Base-by-base conservation (phyloP, 331 rosid genomes). In the Dryas integrifolia region DNA sequence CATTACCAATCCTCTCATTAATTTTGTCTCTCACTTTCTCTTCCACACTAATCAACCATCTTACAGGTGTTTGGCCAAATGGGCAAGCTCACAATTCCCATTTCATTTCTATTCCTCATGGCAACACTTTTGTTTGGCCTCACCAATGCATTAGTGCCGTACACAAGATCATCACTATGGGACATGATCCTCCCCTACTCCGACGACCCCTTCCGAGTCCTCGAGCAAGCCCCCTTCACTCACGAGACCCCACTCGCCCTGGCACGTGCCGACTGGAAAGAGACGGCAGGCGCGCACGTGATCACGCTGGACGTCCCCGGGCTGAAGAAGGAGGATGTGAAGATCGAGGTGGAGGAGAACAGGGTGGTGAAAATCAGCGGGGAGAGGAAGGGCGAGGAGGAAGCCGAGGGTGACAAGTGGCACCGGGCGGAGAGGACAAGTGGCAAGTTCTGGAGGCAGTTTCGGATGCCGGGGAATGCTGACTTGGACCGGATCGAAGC, bases 231-330 rank as follows among this genome's bases (percentile, higher is more conserved):
- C 13, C 83, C 91, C 0, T 64, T 82, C 3, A 58, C 76, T 30
- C 35, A 30, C 35, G 35, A 30, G 35, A 30, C 35, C 35, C 35
- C 35, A 30, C 52, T 81, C 2, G 84, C 89, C 2, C 39, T 85
- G 38, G 92, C 89, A 1, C 83, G 84, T 3, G 86, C 87, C 5
- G 89, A 87, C 53, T 87, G 89, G 92, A 85, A 72, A 53, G 92
- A 87, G 65, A 82, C 85, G 0, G 26, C 78, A 1, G 10, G 75
- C 0, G 72, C 53, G 26, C 92, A 87, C 52, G 48, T 78, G 21
- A 82, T 87, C 13, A 5, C n/a, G 12, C 6, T 87, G 48, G 92
- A 87, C 72, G 2, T 85, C 0, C 87, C 89, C 0, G 92, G 89
- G 57, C 16, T 85, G 84, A 85, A 72, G 76, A 78, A 65, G 68